Evolutionary conservation across 1,284 basidiomycete species (phyloP).

Genomic region (Apiotrichum sp.): DNA sequence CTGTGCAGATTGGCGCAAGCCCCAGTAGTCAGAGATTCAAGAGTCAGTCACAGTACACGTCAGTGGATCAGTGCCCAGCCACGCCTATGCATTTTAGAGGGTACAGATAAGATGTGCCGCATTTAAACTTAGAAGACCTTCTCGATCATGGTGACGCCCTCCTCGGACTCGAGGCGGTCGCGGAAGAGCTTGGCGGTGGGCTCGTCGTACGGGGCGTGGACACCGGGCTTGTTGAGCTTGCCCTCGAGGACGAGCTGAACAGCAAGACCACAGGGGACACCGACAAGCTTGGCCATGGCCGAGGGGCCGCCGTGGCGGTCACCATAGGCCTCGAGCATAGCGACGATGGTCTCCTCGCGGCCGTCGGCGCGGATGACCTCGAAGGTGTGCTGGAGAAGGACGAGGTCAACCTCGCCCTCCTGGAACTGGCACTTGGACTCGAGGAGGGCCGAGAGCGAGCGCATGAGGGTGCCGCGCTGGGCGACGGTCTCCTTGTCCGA

Average conservation of each 20-base stretch:
- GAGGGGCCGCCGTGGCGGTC: conserved; percentile 68
- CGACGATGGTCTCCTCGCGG: conserved; percentile 76
- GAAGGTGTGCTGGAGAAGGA: conserved; percentile 98
- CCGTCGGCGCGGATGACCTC: conserved; percentile 81
- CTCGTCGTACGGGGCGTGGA: conserved; percentile 83
- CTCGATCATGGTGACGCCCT: conserved; percentile 78
- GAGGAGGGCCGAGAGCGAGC: conserved; percentile 86
- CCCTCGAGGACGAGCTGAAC: conserved; percentile 69
- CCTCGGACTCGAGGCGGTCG: conserved; percentile 62
- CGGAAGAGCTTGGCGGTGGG: conserved; percentile 73
- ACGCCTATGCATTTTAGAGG: conserved; percentile 1
- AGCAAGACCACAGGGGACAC: conserved; percentile 90
- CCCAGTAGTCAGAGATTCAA: no score
- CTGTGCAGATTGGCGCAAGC: no score
- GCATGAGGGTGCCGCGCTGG: conserved; percentile 75
- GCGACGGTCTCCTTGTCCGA: conserved; percentile 59
- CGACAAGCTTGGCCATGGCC: conserved; percentile 91
- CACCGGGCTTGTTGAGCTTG: conserved; percentile 67
- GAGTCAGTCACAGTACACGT: not conserved
- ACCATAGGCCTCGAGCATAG: conserved; percentile 89
- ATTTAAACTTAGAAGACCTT: conserved; percentile 44
- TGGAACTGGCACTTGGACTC: conserved; percentile 91
- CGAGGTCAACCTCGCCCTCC: conserved; percentile 84
- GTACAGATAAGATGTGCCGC: not conserved
- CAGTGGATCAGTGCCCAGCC: not conserved